Base-by-base conservation (phyloP, 441 rosid genomes). In the Populus hybrid region DNA sequence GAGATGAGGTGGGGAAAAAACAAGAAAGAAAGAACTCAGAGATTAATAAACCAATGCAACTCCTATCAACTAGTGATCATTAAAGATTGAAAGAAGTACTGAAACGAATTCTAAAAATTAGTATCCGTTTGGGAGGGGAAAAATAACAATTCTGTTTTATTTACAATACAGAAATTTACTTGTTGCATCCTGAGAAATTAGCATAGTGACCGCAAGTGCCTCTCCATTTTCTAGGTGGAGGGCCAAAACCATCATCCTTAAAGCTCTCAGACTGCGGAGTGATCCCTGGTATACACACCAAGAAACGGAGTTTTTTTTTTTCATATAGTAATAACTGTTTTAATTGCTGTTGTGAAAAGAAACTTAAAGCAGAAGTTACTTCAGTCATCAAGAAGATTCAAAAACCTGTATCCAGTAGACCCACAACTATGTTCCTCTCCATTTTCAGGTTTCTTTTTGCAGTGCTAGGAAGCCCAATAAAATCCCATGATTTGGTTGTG, bases 181-280 rank as follows among this genome's bases (percentile, higher is more conserved):
- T 90, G 90, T 94, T 94, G 87, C 99, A 93, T 75, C 97, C 94
- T 5, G 97, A 88, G 90, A 94, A 94, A 82, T 94, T 94, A 38
- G 86, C 85, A 69, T 28, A 90, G 61, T 69, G 94, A 24, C 69
- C 84, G 74, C 99, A 94, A n/a, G 86, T 86, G 80, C 95, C 97
- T 81, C 86, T 90, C 99, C 99, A 94, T 83, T 88, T 93, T 3
- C 82, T 14, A 0, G 99, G 97, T 21, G 90, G 93, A 79, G 91
- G 92, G 30, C 92, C 92, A 65, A 93, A 80, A n/a, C 90, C 93
- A 63, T 82, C 67, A 76, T 84, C 99, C 6, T 87, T 77, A 76
- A 94, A 94, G 79, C 99, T 94, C 77, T 90, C 91, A 10, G 99
- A 91, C 36, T 93, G 85, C 34, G 97, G 93, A 10, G 94, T 92